Evolutionary conservation across 2,329 filamentous ascomycete genomes (phyloP), one percentile per base, ranked within the genome.

Genomic region (Penicillium paneum): DNA sequence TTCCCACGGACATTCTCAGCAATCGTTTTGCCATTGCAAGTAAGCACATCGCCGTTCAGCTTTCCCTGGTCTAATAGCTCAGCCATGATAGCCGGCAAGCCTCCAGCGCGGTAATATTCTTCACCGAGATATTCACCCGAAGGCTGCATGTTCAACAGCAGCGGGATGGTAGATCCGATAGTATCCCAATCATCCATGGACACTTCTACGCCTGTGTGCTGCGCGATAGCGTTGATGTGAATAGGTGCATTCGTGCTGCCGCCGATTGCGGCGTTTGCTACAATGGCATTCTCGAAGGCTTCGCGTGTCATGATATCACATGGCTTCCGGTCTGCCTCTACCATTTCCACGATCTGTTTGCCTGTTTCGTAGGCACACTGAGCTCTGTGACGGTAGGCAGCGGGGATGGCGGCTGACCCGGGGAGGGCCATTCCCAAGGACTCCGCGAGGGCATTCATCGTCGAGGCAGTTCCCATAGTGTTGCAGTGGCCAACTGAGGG

Each of bases 231-330:
- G 36, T 77, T 79, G 44, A 83, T 68, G 62, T 83, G 81, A 45
- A 83, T 82, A 0, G 80, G 80, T 0, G 81, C 80, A 57, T 83
- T 83, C 4, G 81, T 82, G 57, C 78, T 81, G 13, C 81, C 81
- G 26, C 81, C 81, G 49, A 83, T 81, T 19, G 81, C 80, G 1
- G 79, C 80, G 56, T 81, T 82, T 39, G 74, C 75, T 6, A 78
- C 77, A 28, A 83, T 80, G 7, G 79, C 80, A 55, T 83, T 83
- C 67, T 83, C 80, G 53, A 83, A 83, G 0, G 81, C 79, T 52
- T 78, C 66, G 3, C 79, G 72, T 0, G 80, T 83, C 76, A 83
- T 76, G 61, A 83, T 79, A 54, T 83, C 80, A 58, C 75, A 79
- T 3, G 81, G 81, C 55, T 77, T 79, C 29, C 75, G 70, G 62